phyloP scores from a whole-genome alignment of 1,139 yeast species.

The Blastobotrys illinoisensis region DNA sequence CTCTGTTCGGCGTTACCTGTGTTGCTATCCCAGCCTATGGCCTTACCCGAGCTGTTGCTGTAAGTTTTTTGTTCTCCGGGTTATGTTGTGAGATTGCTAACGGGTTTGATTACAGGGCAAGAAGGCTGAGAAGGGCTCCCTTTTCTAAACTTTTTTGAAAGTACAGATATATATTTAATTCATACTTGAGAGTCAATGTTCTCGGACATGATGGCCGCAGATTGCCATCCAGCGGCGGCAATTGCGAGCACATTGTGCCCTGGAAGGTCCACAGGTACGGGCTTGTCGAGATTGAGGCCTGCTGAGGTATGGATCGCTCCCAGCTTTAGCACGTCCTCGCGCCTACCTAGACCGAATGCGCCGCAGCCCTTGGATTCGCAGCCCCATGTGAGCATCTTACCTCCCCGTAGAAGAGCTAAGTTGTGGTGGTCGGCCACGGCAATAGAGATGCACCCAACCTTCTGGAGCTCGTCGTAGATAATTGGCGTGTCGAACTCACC shows the following conservation, averaged over 20 bases:
- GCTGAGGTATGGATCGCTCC: conserved; percentile 33
- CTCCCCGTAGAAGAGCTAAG: conserved; percentile 55
- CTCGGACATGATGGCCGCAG: conserved; percentile 48
- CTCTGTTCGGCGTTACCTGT: conserved; percentile 64
- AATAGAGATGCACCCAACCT: conserved; percentile 48
- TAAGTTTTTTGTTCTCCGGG: conserved; percentile 12
- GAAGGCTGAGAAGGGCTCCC: conserved; percentile 15
- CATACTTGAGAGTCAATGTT: background rate
- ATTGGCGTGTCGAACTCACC: conserved; percentile 22
- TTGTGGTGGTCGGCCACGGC: conserved; percentile 73
- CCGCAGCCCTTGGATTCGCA: conserved; percentile 59
- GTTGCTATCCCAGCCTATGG: conserved; percentile 67
- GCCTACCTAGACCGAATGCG: conserved; percentile 59
- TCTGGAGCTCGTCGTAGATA: conserved; percentile 44
- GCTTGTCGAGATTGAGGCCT: conserved; percentile 42
- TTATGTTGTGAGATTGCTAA: conserved; percentile 1
- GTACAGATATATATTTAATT: background rate
- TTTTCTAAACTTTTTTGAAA: conserved; percentile 1
- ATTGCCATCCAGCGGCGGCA: conserved; percentile 81
- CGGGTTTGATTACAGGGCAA: conserved; percentile 10
- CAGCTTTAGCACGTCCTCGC: conserved; percentile 29
- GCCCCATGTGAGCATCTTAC: conserved; percentile 68
- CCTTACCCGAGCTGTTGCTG: conserved; percentile 61
- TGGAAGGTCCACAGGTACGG: conserved; percentile 38
- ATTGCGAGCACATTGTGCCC: conserved; percentile 48